Evolutionary conservation across 75 land plant genomes (phyloP), one percentile per base, ranked within the genome.

Genomic region (Gnetum montanum): DNA sequence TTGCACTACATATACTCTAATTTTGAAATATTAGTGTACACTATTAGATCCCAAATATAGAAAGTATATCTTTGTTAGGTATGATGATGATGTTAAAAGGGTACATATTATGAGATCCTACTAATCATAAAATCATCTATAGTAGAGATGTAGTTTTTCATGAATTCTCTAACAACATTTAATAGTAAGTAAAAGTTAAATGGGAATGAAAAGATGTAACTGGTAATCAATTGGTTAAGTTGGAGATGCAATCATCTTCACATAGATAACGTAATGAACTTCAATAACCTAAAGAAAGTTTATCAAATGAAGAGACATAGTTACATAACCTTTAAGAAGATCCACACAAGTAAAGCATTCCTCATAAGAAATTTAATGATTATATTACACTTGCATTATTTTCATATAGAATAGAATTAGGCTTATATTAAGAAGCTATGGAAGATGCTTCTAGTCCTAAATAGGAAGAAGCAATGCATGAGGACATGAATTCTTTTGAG

Each of bases 41-140:
- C 69, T 64, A 35, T 33, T 69, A 0, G 73, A 69, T 45, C 18
- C 54, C 12, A 63, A 56, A 25, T 1, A 12, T 2, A 8, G 7
- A 30, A 35, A 35, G 37, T 35, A 35, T 6, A 6, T 5, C 10
- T 35, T 5, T 35, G 10, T 35, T 35, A 5, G 37, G 10, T 35
- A 10, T 6, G 37, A 35, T 6, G 37, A 35, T 35, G 37, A 35
- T 6, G 37, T 35, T 35, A 10, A 35, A 35, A 35, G 5, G 37
- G 10, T 6, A 35, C 37, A 35, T 6, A 10, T 10, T 6, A 10
- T 6, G 10, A 35, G 10, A 35, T 10, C 10, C 5, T 10, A 35
- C 8, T 6, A 5, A 6, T 10, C 5, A 10, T 10, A 35, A 35
- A 35, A 6, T 35, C 37, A 35, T 5, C 10, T 35, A 10, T 35